Evolutionary conservation across 2,329 filamentous ascomycete species (phyloP).

Genomic region (Colletotrichum orchidophilum): DNA sequence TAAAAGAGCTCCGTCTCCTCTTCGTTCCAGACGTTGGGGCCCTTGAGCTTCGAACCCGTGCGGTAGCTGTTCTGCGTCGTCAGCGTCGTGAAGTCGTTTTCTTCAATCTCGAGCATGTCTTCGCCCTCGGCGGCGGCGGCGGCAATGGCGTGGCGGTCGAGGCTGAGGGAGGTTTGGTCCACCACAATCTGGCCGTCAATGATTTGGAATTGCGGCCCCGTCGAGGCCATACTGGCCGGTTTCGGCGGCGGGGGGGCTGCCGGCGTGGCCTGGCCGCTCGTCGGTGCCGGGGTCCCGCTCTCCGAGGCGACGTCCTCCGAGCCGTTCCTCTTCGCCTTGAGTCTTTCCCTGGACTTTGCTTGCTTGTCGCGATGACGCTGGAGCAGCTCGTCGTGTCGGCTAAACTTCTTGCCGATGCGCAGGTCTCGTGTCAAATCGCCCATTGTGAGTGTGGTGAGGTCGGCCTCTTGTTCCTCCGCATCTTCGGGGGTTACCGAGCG

Average conservation of each 20-base stretch:
- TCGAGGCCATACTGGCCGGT: conserved; percentile 32
- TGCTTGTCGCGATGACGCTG: conserved; percentile 66
- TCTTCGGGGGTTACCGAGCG: conserved; percentile 69
- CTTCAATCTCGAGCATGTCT: conserved; percentile 72
- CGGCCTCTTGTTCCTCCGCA: conserved; percentile 69
- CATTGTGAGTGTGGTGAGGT: conserved; percentile 75
- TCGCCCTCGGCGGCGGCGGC: conserved; percentile 58
- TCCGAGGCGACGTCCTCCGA: conserved; percentile 35
- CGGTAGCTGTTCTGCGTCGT: conserved; percentile 76
- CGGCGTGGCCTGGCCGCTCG: background rate
- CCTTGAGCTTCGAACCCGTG: conserved; percentile 67
- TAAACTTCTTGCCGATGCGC: conserved; percentile 78
- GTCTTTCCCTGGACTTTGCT: conserved; percentile 47
- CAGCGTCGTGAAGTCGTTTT: conserved; percentile 80
- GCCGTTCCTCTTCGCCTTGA: conserved; percentile 38
- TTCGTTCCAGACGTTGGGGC: conserved; percentile 75
- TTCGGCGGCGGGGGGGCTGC: conserved; percentile 38
- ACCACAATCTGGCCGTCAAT: conserved; percentile 79
- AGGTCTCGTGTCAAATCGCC: conserved; percentile 76
- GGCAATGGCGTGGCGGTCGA: conserved; percentile 74
- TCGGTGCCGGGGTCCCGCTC: conserved; percentile 28
- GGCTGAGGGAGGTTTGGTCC: conserved; percentile 72
- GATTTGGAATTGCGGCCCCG: conserved; percentile 67
- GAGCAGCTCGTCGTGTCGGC: conserved; percentile 76
- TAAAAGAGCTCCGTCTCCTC: conserved; percentile 81